Percentiles rank a stretch among this genome's conserved stretches.
Conservation (phyloP, 345 rosid species). For the Theobroma cacao region DNA sequence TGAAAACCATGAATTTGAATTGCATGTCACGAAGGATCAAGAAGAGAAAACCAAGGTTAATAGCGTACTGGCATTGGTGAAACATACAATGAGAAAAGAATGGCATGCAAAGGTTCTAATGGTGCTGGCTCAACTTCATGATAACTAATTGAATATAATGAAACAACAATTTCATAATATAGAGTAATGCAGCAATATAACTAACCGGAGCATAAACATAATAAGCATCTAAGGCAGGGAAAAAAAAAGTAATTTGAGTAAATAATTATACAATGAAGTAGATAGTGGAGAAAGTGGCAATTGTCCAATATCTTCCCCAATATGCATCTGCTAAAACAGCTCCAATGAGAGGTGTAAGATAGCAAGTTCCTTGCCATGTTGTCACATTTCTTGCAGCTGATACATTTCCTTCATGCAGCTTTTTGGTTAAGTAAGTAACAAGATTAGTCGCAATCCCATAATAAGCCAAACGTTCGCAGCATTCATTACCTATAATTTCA, state of each 20-base stretch:
- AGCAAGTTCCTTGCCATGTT: conserved; percentile 91
- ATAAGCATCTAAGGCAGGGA: background rate
- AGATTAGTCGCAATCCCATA: conserved; percentile 90
- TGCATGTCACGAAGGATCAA: background rate
- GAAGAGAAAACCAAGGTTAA: background rate
- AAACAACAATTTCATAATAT: background rate
- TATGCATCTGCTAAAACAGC: conserved; percentile 90
- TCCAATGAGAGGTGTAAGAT: conserved; percentile 90
- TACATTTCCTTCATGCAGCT: conserved; percentile 85
- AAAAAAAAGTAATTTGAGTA: background rate
- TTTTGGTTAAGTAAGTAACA: conserved; percentile 77
- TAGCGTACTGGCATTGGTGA: background rate
- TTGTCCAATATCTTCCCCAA: conserved; percentile 99
- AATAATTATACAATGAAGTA: conserved; percentile 59
- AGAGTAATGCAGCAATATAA: background rate
- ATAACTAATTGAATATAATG: background rate
- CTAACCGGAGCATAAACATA: background rate
- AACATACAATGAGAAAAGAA: background rate
- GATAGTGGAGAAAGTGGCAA: conserved; percentile 77
- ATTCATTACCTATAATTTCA: conserved; percentile 63
- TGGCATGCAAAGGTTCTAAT: background rate
- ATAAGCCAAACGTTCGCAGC: conserved; percentile 93
- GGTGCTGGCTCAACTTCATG: background rate
- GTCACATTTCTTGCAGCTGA: conserved; percentile 86
- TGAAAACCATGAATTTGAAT: background rate